Conservation (phyloP, 2,329 filamentous ascomycete species). For the Thyridium curvatum region DNA sequence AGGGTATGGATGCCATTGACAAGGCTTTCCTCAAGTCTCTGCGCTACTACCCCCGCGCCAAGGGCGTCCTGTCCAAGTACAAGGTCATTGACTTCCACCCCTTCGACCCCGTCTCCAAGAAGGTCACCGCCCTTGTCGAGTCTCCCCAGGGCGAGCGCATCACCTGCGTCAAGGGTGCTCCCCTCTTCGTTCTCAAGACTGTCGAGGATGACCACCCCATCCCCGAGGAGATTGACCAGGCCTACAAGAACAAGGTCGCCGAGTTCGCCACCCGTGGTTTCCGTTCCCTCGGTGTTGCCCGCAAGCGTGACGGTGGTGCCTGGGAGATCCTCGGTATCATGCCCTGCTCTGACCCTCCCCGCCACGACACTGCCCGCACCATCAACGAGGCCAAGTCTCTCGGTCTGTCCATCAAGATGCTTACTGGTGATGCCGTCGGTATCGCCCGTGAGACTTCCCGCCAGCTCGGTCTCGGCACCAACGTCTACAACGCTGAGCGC, state of each 20-base stretch:
- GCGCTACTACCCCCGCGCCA: constrained; percentile 75
- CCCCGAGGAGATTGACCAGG: constrained; percentile 68
- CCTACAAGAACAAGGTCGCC: constrained; percentile 87
- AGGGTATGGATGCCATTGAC: constrained; percentile 92
- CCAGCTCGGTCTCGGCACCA: constrained; percentile 85
- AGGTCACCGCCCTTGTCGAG: constrained; percentile 78
- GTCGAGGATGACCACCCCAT: constrained; percentile 81
- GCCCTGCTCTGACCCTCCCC: constrained; percentile 87
- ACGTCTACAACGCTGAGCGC: constrained; percentile 89
- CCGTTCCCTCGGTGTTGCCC: constrained; percentile 87
- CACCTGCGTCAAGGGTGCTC: constrained; percentile 85
- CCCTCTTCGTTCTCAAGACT: constrained; percentile 79
- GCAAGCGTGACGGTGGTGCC: constrained; percentile 72
- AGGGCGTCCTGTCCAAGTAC: constrained; percentile 75
- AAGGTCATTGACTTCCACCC: constrained; percentile 79
- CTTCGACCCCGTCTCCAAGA: constrained; percentile 91
- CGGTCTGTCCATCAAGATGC: constrained; percentile 90
- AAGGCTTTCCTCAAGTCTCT: constrained; percentile 89
- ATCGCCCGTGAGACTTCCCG: constrained; percentile 89
- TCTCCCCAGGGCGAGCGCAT: constrained; percentile 79
- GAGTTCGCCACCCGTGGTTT: constrained; percentile 92
- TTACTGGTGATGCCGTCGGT: constrained; percentile 90
- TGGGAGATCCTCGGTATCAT: constrained; percentile 96
- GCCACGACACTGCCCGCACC: constrained; percentile 84
- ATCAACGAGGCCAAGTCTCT: constrained; percentile 85